Percentiles rank a stretch among this genome's conserved stretches.
Evolutionary conservation across 73 alveolate genomes (phyloP).

Genomic region (Tetrahymena malaccensis): DNA sequence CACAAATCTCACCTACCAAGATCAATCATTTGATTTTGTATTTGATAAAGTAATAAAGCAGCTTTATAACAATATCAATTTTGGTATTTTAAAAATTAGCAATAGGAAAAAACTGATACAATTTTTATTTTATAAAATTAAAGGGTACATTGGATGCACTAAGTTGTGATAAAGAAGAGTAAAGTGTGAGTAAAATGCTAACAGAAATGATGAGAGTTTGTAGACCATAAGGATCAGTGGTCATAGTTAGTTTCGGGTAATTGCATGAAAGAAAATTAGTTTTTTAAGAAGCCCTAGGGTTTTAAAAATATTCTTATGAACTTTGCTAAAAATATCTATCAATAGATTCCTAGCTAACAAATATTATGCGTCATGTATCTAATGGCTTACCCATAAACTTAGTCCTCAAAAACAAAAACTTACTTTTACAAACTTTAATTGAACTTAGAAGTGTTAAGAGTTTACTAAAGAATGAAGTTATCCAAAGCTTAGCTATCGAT

Average conservation of each 20-base stretch:
- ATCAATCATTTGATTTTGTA: slow-evolving; percentile 25
- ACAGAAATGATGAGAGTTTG: slow-evolving; percentile 30
- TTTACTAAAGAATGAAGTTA: not conserved
- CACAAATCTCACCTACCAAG: slow-evolving; percentile 10
- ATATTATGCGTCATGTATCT: not conserved
- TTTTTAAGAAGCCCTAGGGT: not conserved
- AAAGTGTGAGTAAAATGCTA: not conserved
- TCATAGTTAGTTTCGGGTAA: not conserved
- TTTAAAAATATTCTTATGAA: not conserved
- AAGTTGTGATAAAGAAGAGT: slow-evolving; percentile 5
- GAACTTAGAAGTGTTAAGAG: not conserved
- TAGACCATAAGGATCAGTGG: not conserved
- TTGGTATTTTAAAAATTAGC: not conserved
- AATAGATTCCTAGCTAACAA: not conserved
- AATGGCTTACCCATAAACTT: not conserved
- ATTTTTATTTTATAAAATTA: not conserved
- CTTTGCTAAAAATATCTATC: not conserved
- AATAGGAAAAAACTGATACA: too few relatives aligned
- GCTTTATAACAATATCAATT: not conserved
- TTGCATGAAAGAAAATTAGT: not conserved
- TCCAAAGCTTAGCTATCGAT: not conserved
- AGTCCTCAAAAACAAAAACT: not conserved
- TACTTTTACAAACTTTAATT: not conserved
- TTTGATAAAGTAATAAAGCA: slow-evolving; percentile 7
- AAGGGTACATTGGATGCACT: slow-evolving; percentile 34